These are phyloP conservation scores for Hirschfeldia incana DNA, from an alignment of 345 rosid genomes.

Conservation along the genomic window DNA sequence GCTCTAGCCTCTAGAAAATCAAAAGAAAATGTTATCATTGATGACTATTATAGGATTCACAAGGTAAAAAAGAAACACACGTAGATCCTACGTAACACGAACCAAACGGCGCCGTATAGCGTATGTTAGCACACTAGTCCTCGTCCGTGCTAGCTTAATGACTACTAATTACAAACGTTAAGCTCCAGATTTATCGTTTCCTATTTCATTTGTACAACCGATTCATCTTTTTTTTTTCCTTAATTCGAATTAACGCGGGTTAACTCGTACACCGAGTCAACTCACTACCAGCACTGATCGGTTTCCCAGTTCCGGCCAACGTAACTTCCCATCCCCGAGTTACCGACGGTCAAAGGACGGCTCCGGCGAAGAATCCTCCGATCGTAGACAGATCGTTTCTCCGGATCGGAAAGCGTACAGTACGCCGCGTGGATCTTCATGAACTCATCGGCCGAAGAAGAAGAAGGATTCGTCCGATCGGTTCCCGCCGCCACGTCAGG, in stretches of 20 bases:
- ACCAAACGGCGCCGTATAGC: slow-evolving; percentile 15
- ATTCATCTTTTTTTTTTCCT: background rate
- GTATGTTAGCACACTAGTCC: slow-evolving; percentile 31
- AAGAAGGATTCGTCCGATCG: slow-evolving; percentile 46
- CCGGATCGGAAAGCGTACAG: slow-evolving; percentile 81
- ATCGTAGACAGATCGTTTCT: slow-evolving; percentile 82
- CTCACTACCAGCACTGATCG: slow-evolving; percentile 91
- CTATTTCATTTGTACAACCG: slow-evolving; percentile 13
- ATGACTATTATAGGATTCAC: slow-evolving; percentile 29
- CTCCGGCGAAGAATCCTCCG: slow-evolving; percentile 44
- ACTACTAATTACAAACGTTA: slow-evolving; percentile 11
- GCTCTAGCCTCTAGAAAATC: background rate
- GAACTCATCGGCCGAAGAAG: slow-evolving; percentile 60
- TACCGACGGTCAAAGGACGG: slow-evolving; percentile 52
- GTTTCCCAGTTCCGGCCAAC: slow-evolving; percentile 83
- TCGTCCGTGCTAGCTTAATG: slow-evolving; percentile 20
- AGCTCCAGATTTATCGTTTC: slow-evolving; percentile 6
- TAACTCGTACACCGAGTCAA: slow-evolving; percentile 31
- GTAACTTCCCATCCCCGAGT: slow-evolving; percentile 49
- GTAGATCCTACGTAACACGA: slow-evolving; percentile 30
- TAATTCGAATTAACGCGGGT: background rate
- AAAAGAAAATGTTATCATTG: background rate
- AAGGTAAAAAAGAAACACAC: slow-evolving; percentile 12
- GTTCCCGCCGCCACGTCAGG: slow-evolving; percentile 62
- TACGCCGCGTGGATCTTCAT: slow-evolving; percentile 84